phyloP scores from a whole-genome alignment of 805 yeast genomes.

The Starmerella vitae region DNA sequence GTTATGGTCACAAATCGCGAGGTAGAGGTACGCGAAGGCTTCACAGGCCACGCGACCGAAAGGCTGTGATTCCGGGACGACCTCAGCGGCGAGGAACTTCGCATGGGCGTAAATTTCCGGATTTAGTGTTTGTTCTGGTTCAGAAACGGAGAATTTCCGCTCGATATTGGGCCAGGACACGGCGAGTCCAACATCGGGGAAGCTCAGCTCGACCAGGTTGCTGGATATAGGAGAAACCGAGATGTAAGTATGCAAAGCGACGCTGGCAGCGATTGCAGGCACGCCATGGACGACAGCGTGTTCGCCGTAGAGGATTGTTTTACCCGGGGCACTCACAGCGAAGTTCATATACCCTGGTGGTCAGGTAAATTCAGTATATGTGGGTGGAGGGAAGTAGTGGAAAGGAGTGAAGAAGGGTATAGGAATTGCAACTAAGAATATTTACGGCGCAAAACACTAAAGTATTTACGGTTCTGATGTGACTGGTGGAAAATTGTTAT shows the following conservation, averaged over 20 bases:
- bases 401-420: too few species aligned
- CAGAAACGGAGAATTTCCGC: conserved; percentile 23
- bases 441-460: background rate
- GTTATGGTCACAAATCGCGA: conserved; percentile 18
- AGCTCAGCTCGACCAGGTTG: conserved; percentile 45
- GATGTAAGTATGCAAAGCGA: conserved; percentile 71
- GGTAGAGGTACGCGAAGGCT: conserved; percentile 68
- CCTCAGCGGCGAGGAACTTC: conserved; percentile 28
- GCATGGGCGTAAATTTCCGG: conserved; percentile 47
- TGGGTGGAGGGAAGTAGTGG: too few species aligned
- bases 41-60: conserved; percentile 66
- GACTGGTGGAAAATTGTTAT: too few species aligned
- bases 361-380: too few species aligned
- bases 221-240: conserved; percentile 37
- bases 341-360: conserved; percentile 34
- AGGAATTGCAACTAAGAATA: background rate
- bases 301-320: conserved; percentile 90
- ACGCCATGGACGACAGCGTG: conserved; percentile 88
- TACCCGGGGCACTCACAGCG: conserved; percentile 87
- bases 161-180: conserved; percentile 49
- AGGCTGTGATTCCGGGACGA: conserved; percentile 33
- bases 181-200: conserved; percentile 66
- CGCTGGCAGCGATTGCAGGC: conserved; percentile 94
- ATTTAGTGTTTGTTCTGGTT: conserved; percentile 14
- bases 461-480: too few species aligned